Evolutionary conservation across 108 stramenopile species (phyloP).

Genomic region (Phaeodactylum tricornutum): DNA sequence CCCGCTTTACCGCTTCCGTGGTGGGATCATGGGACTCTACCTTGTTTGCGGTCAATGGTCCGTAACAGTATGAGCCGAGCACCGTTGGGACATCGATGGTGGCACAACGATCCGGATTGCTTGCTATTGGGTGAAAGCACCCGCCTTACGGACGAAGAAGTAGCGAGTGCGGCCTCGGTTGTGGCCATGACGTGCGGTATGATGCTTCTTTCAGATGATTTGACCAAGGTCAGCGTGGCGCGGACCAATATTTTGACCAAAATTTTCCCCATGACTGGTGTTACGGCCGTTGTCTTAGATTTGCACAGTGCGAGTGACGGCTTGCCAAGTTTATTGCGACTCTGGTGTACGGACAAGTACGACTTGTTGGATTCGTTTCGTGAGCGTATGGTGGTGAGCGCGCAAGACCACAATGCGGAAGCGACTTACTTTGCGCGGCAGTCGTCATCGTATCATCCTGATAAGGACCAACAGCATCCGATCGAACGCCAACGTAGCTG

Average conservation of each 20-base stretch:
- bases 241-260: slow-evolving; percentile 61
- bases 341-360: slow-evolving; percentile 76
- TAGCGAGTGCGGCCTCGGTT: slow-evolving; percentile 77
- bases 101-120: slow-evolving; percentile 96
- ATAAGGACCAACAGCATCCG: slow-evolving; percentile 8
- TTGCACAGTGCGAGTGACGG: slow-evolving; percentile 69
- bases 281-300: slow-evolving; percentile 67
- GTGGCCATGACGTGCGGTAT: slow-evolving; percentile 90
- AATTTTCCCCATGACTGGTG: slow-evolving; percentile 78
- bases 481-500: slow-evolving; percentile 69
- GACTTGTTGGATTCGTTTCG: slow-evolving; percentile 17
- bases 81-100: slow-evolving; percentile 78
- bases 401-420: slow-evolving; percentile 33
- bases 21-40: slow-evolving; percentile 90
- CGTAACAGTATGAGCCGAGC: slow-evolving; percentile 82
- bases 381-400: too few relatives aligned
- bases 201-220: slow-evolving; percentile 82
- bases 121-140: slow-evolving; percentile 80
- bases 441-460: slow-evolving; percentile 21
- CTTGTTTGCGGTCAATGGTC: slow-evolving; percentile 78
- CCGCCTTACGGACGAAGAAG: slow-evolving; percentile 70
- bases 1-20: slow-evolving; percentile 78
- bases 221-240: slow-evolving; percentile 52
- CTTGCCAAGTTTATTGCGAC: slow-evolving; percentile 61
- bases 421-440: slow-evolving; percentile 31